Base-by-base conservation (phyloP, 2,329 filamentous ascomycete species). In the Diaporthe citriasiana region DNA sequence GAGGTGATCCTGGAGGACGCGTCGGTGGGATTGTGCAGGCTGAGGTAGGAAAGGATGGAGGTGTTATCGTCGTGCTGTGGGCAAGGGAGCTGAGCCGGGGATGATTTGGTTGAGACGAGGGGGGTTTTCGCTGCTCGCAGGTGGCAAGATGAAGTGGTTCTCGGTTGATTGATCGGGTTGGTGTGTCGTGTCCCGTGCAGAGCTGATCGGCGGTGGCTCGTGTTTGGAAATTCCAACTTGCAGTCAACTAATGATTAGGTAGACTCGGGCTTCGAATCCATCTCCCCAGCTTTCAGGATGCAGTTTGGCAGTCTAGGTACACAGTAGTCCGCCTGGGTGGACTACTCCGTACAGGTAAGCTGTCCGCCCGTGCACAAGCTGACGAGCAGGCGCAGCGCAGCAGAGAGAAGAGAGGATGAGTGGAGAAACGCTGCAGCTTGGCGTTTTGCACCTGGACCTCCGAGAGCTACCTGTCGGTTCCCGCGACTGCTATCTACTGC, bases 341-440 rank as follows among this genome's bases (percentile, higher is more conserved):
- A n/a, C n/a, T n/a, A n/a, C n/a, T n/a, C n/a, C n/a, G n/a, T n/a
- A n/a, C n/a, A 63, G 17, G 59, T 50, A 50, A 50, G 42, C 60
- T 66, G 60, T 19, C 30, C 30, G 42, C 42, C 15, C 19, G 38
- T 51, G 60, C 60, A 25, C 22, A 0, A 66, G 42, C n/a, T n/a
- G n/a, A 30, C 9, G 1, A 63, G 38, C n/a, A 38, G 13, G 30
- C 22, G 40, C 30, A 38, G 33, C 30, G n/a, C 63, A 40, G 42
- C 30, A 22, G 45, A 17, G 15, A 33, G 10, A 22, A 6, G 22
- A 19, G 56, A n/a, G 45, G 19, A 7, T 27, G 60, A n/a, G 60
- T 66, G 60, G 60, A 51, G 60, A 25, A 51, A 38, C n/a, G 60
- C 45, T 68, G 63, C 45, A 66, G 60, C 60, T 66, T 66, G 60